A percentile compares a stretch with the other conserved stretches of the same genome.
Conservation (phyloP, 352 stramenopile species). For the Aphanomyces invadans region DNA sequence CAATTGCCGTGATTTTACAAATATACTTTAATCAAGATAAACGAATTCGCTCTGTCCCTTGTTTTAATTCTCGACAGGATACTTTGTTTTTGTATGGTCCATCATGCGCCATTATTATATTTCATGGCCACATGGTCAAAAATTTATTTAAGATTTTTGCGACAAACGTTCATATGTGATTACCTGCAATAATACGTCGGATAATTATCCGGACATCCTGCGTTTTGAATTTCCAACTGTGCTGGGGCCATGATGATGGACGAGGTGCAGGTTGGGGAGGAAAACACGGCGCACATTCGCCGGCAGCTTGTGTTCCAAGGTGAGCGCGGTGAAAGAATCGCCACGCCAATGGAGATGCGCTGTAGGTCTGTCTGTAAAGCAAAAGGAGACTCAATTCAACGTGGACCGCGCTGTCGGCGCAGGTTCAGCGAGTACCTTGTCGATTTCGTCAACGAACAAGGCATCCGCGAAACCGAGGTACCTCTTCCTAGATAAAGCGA, state of each 20-base stretch:
- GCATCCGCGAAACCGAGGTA: background rate
- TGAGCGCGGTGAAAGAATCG: background rate
- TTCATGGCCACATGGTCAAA: too few relatives aligned
- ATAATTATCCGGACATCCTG: slow-evolving; percentile 13
- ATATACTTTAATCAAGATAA: slow-evolving; percentile 3
- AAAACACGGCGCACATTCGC: slow-evolving; percentile 18
- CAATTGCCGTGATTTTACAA: background rate
- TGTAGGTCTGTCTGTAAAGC: slow-evolving; percentile 17
- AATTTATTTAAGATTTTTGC: too few relatives aligned
- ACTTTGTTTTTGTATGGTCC: background rate
- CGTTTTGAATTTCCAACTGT: background rate
- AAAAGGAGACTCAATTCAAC: slow-evolving; percentile 7
- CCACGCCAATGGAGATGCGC: background rate
- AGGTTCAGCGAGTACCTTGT: background rate
- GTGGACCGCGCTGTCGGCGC: background rate
- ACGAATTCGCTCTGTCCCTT: background rate
- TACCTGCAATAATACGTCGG: background rate
- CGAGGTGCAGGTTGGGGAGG: background rate
- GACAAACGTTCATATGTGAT: too few relatives aligned
- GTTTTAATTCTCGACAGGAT: background rate
- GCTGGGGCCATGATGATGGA: background rate
- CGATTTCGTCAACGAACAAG: background rate
- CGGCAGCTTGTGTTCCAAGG: slow-evolving; percentile 21
- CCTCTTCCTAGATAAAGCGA: background rate
- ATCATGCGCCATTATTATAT: background rate